A percentile compares a stretch with the other conserved stretches of the same genome.
phyloP scores from a whole-genome alignment of 2,329 filamentous ascomycete species.

The Cladosporium colombiae region DNA sequence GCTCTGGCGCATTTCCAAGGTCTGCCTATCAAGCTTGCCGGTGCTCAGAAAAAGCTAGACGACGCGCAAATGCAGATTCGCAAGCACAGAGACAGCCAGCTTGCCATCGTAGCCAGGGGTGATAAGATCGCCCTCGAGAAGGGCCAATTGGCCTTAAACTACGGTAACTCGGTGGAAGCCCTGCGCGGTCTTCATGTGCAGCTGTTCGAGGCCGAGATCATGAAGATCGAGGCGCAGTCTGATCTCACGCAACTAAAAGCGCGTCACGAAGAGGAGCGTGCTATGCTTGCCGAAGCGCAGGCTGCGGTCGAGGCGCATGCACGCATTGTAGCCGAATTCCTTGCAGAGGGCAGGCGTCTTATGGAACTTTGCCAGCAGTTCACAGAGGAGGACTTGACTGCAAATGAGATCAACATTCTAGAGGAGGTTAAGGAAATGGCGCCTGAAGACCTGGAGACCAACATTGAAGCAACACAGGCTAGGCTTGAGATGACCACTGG shows the following conservation, averaged over 20 bases:
- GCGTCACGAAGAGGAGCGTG: conserved; percentile 63
- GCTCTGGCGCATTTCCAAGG: conserved; percentile 63
- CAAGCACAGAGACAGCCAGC: conserved; percentile 50
- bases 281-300: conserved; percentile 52
- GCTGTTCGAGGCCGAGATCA: conserved; percentile 69
- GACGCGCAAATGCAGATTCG: conserved; percentile 43
- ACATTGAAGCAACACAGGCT: conserved; percentile 72
- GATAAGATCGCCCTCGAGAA: conserved; percentile 35
- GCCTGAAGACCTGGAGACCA: conserved; percentile 65
- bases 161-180: conserved; percentile 61
- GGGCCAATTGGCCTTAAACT: conserved; percentile 51
- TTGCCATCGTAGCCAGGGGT: conserved; percentile 48
- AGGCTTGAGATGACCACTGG: conserved; percentile 74
- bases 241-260: conserved; percentile 70
- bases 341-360: conserved; percentile 30
- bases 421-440: conserved; percentile 42
- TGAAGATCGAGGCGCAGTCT: conserved; percentile 77
- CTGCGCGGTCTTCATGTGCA: conserved; percentile 64
- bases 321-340: conserved; percentile 39
- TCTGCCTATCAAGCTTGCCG: conserved; percentile 71
- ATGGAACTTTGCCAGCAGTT: neutral
- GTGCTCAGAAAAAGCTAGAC: conserved; percentile 50
- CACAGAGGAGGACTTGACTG: conserved; percentile 28
- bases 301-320: conserved; percentile 43
- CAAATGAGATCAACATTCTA: conserved; percentile 31